Evolutionary conservation across 2,329 filamentous ascomycete genomes (phyloP).

Genomic region (Zymoseptoria brevis): DNA sequence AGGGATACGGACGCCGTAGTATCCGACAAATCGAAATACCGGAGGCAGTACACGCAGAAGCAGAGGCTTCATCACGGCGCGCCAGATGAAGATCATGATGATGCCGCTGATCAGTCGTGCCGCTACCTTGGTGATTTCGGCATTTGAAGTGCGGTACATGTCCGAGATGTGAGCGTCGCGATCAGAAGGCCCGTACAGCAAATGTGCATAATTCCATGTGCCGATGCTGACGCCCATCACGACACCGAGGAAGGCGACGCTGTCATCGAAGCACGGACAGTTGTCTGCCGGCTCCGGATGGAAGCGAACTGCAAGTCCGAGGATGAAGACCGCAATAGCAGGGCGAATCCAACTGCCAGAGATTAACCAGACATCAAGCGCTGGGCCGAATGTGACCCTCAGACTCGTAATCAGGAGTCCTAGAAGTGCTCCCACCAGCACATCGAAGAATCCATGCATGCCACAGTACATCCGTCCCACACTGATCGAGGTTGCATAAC

Average conservation of each 20-base stretch:
- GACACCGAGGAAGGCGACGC: conserved; percentile 84
- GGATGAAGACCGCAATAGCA: conserved; percentile 53
- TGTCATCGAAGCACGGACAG: conserved; percentile 95
- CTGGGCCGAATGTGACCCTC: conserved; percentile 48
- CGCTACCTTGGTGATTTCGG: conserved; percentile 58
- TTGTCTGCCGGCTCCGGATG: conserved; percentile 95
- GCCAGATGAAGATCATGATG: conserved; percentile 77
- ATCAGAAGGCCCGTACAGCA: background rate
- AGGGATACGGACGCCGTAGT: conserved; percentile 69
- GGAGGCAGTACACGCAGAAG: conserved; percentile 73
- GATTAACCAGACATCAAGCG: conserved; percentile 64
- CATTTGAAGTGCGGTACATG: conserved; percentile 35
- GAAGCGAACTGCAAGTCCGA: conserved; percentile 58
- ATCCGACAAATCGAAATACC: conserved; percentile 77
- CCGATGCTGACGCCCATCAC: conserved; percentile 77
- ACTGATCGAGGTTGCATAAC: conserved; percentile 83
- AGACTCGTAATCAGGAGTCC: conserved; percentile 57
- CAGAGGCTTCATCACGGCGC: conserved; percentile 78
- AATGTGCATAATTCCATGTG: conserved; percentile 62
- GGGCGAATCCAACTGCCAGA: conserved; percentile 58
- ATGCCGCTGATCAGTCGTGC: conserved; percentile 72
- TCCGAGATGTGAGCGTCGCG: conserved; percentile 7
- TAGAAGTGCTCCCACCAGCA: conserved; percentile 69
- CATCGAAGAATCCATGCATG: conserved; percentile 96
- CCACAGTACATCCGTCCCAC: conserved; percentile 91